Conservation (phyloP, 257 asterid genomes). For the Cruciata laevipes region DNA sequence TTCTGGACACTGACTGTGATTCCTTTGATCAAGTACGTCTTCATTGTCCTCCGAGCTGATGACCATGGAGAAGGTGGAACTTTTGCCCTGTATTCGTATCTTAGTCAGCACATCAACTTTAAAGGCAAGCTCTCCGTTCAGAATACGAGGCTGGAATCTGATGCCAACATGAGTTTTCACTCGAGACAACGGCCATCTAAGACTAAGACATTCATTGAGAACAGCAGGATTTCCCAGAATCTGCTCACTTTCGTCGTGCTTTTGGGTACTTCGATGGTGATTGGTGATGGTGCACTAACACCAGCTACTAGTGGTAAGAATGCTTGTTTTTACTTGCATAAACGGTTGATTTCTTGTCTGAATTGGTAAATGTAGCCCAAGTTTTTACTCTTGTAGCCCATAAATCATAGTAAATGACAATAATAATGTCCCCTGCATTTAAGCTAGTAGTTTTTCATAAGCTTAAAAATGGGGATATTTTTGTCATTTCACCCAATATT, state of each 20-base stretch:
- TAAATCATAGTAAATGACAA: too few species aligned
- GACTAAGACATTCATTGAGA: constrained; percentile 19
- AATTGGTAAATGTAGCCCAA: too few species aligned
- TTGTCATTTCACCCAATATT: too few species aligned
- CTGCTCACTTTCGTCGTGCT: constrained; percentile 21
- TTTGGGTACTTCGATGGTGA: constrained; percentile 83
- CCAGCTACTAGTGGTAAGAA: constrained; percentile 73
- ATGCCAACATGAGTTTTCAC: constrained; percentile 11
- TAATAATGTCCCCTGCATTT: too few species aligned
- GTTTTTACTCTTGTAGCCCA: too few species aligned
- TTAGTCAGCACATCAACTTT: constrained; percentile 14
- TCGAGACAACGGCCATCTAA: background rate
- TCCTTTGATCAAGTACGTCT: constrained; percentile 20
- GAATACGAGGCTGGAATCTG: constrained; percentile 6
- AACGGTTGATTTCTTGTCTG: too few species aligned
- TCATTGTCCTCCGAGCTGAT: constrained; percentile 26
- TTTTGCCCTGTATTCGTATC: constrained; percentile 16
- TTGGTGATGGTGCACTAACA: constrained; percentile 76
- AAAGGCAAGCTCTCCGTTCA: constrained; percentile 6
- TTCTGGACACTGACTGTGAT: constrained; percentile 24
- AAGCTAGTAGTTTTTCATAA: too few species aligned
- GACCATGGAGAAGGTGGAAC: constrained; percentile 36
- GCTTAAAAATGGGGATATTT: too few species aligned
- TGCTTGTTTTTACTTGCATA: too few species aligned
- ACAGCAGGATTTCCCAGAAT: constrained; percentile 12